Base-by-base conservation (phyloP, 805 yeast genomes). In the Spencermartinsiella europaea region DNA sequence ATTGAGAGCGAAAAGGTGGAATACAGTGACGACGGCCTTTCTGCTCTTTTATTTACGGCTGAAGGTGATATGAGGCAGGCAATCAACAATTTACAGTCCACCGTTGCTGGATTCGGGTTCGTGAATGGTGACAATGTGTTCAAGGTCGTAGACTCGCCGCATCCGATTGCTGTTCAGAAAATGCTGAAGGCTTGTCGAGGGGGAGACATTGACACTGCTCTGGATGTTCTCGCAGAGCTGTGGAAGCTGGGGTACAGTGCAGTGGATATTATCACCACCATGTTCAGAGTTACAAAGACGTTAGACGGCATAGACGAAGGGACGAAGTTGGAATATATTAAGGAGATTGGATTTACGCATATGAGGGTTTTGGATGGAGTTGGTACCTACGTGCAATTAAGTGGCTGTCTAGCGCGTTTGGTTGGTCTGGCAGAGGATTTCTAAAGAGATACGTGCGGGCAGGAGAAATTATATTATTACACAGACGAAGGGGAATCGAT, bases 61-160 rank as follows among this genome's bases (percentile, higher is more conserved):
- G 99, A 93, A 62, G 99, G 99, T 49, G 99, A 93, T 63, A 91
- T 93, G 99, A 80, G 99, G 65, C 99, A 93, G 66, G 99, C 98
- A 0, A 77, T 93, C 40, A 93, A 93, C 62, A 93, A 93, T 65
- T 64, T 93, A 49, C 99, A 93, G 63, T 83, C 95, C 59, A 89
- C 97, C 0, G 91, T 83, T 27, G 88, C 96, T 0, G 99, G 99
- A 1, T 90, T 90, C 67, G 90, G 85, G 2, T 74, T 85, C 46
- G 96, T 93, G n/a, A 85, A 80, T 59, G 88, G 88, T 40, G 88
- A 85, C 35, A 91, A 90, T 58, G 99, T 93, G 15, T 93, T 89
- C 74, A 87, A 85, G 62, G 86, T 93, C 48, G 98, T 93, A 2
- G 99, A 93, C 63, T 84, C 89, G 45, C 99, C 99, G 2, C 98